phyloP scores from a whole-genome alignment of 768 basidiomycete genomes.

The Rhodotorula babjevae region DNA sequence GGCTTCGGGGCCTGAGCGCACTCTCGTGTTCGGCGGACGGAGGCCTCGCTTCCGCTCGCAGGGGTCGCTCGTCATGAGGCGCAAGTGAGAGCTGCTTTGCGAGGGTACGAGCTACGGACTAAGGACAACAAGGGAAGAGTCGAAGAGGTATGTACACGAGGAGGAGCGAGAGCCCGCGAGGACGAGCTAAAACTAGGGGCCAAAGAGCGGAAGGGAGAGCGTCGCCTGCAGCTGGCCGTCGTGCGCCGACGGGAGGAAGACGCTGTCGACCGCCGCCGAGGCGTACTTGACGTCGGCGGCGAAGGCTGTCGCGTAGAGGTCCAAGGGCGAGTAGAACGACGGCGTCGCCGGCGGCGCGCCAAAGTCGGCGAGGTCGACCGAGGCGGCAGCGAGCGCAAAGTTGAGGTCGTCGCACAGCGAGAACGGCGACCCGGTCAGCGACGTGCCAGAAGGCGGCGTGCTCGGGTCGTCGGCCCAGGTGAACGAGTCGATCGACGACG shows the following conservation, averaged over 20 bases:
- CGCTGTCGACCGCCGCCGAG: neutral
- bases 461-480: neutral
- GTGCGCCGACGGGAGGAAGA: neutral
- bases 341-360: neutral
- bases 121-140: neutral
- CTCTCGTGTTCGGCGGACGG: too few relatives aligned
- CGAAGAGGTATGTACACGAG: neutral
- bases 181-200: neutral
- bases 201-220: slow-evolving; percentile 12
- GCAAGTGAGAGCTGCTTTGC: too few relatives aligned
- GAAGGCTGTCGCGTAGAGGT: neutral
- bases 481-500: neutral
- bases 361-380: neutral
- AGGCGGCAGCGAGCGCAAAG: neutral
- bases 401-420: slow-evolving; percentile 8
- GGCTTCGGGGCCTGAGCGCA: too few relatives aligned
- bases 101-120: too few relatives aligned
- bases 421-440: neutral
- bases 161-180: neutral
- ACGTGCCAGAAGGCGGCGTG: neutral
- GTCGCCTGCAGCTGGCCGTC: slow-evolving; percentile 5
- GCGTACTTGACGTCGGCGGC: neutral
- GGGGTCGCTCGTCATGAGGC: too few relatives aligned
- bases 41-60: too few relatives aligned
- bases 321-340: neutral